Base-by-base conservation (phyloP, 768 basidiomycete genomes). In the Tulasnella sp. region DNA sequence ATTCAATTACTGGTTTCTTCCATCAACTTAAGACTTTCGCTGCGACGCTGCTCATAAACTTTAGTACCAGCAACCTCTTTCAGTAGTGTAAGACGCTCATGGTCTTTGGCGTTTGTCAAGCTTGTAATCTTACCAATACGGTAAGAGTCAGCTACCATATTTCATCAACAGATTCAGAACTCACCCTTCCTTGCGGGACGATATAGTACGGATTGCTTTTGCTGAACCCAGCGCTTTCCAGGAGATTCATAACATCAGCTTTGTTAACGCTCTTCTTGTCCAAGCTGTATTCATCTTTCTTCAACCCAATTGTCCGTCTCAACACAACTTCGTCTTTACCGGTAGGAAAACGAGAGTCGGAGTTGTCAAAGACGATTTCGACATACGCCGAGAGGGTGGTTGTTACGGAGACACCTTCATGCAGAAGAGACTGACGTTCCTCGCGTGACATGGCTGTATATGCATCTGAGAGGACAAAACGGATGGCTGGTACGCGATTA, bases 181-280 rank as follows among this genome's bases (percentile, higher is more conserved):
- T 66, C 59, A 95, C 92, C 45, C 93, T 72, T 46, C 95, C 95
- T 70, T 99, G 95, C 2, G 95, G 95, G 0, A 98, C 93, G 58
- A 99, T 99, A 61, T 98, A 99, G 64, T 98, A 99, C 0, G 95
- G 95, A 61, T 98, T 99, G n/a, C 83, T 83, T 62, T 89, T 86
- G 68, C 86, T 90, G 70, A 99, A 99, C 0, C 95, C 93, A 1
- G 95, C 95, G 61, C 83, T 86, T 64, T 98, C 95, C 40, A 99
- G 75, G 22, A 98, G 71, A 61, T 89, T 92, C 88, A 95, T 93
- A 16, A 99, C 88, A 61, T 99, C 95, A 3, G 91, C 93, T 65
- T 95, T 95, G 65, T 79, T 85, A 0, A 85, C 83, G 56, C 83
- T 89, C 70, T 96, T 98, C 70, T 84, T 83, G 67, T 99, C 93